phyloP scores from a whole-genome alignment of 2,329 filamentous ascomycete genomes.

The Penicillium brevicompactum region DNA sequence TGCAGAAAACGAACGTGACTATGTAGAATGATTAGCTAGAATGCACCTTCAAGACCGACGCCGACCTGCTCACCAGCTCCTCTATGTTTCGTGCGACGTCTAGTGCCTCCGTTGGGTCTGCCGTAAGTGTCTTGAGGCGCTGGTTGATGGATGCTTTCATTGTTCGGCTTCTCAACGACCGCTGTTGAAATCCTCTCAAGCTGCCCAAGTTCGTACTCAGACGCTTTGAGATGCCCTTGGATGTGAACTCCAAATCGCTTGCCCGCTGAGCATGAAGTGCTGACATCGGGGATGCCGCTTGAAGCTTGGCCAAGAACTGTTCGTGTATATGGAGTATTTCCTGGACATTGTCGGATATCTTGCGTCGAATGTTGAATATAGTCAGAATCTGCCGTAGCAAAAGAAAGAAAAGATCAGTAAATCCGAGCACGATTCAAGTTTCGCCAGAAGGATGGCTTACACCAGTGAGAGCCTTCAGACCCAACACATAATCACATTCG shows the following conservation, averaged over 20 bases:
- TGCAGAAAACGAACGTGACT: slow-evolving; percentile 80
- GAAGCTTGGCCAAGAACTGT: slow-evolving; percentile 73
- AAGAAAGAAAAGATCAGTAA: slow-evolving; percentile 41
- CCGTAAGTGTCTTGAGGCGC: slow-evolving; percentile 42
- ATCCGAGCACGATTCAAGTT: background rate
- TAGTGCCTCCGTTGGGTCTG: slow-evolving; percentile 56
- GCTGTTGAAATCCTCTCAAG: slow-evolving; percentile 29
- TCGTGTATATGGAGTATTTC: slow-evolving; percentile 84
- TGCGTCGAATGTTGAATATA: slow-evolving; percentile 70
- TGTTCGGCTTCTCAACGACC: slow-evolving; percentile 32
- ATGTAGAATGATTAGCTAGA: slow-evolving; percentile 48
- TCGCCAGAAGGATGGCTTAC: slow-evolving; percentile 51
- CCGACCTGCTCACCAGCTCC: slow-evolving; percentile 46
- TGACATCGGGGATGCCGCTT: slow-evolving; percentile 67
- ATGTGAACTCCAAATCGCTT: slow-evolving; percentile 23
- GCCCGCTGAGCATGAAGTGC: slow-evolving; percentile 33
- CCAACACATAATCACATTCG: slow-evolving; percentile 85
- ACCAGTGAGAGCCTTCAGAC: slow-evolving; percentile 83
- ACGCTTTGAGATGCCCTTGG: slow-evolving; percentile 45
- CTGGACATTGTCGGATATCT: slow-evolving; percentile 76
- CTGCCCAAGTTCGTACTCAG: slow-evolving; percentile 52
- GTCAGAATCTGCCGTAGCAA: slow-evolving; percentile 64
- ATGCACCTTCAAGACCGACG: slow-evolving; percentile 16
- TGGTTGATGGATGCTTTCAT: slow-evolving; percentile 31
- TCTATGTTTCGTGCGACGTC: slow-evolving; percentile 58